Conservation (phyloP, 495 filamentous ascomycete species). For the Daldinia bambusicola region DNA sequence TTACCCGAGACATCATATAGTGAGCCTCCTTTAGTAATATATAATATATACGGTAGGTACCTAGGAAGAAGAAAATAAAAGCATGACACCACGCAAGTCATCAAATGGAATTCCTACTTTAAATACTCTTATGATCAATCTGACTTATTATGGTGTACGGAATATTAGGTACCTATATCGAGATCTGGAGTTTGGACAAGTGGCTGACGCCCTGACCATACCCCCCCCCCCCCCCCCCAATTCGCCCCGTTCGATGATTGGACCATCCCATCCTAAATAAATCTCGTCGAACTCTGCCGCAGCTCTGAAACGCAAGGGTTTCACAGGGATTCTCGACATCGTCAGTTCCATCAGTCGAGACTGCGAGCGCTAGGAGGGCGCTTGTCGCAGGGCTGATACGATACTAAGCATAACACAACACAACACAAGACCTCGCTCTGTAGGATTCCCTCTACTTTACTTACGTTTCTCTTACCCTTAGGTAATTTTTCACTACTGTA, state of each 20-base stretch:
- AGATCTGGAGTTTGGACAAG: conserved; percentile 24
- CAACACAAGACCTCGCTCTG: conserved; percentile 25
- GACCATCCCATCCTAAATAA: conserved; percentile 38
- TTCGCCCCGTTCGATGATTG: conserved; percentile 28
- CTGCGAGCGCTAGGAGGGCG: conserved; percentile 14
- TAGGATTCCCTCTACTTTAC: conserved; percentile 23
- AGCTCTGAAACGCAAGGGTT: conserved; percentile 54
- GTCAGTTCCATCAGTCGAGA: conserved; percentile 41
- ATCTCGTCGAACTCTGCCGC: conserved; percentile 54
- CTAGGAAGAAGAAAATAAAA: too few relatives aligned
- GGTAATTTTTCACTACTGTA: conserved; percentile 22
- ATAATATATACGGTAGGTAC: too few relatives aligned
- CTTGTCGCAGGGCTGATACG: conserved; percentile 29
- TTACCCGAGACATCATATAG: background rate
- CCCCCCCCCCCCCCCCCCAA: too few relatives aligned
- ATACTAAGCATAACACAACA: too few relatives aligned
- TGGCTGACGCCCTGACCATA: background rate
- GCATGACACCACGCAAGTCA: background rate
- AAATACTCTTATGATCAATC: background rate
- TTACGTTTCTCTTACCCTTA: conserved; percentile 29
- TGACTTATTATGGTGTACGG: too few relatives aligned
- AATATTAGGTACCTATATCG: too few relatives aligned
- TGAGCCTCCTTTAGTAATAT: conserved; percentile 23
- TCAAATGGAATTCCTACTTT: background rate
- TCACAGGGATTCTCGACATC: conserved; percentile 42